phyloP scores from a whole-genome alignment of 352 stramenopile genomes.

The Aphanomyces cochlioides region DNA sequence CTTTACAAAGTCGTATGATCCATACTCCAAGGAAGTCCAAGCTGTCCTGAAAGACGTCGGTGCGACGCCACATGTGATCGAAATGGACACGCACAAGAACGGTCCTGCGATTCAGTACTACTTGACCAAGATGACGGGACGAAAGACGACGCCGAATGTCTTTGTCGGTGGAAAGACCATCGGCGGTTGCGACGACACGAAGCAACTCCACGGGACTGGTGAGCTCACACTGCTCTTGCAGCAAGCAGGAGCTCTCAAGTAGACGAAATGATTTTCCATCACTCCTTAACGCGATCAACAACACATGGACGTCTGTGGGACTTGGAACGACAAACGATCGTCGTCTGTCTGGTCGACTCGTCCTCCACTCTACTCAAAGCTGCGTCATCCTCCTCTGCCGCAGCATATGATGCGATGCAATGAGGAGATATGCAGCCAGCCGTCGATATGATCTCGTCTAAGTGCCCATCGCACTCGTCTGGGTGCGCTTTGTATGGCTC shows the following conservation, averaged over 20 bases:
- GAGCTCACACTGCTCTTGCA: constrained; percentile 89
- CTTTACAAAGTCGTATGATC: constrained; percentile 84
- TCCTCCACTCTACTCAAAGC: too few species aligned
- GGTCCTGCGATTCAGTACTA: constrained; percentile 89
- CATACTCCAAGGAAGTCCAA: constrained; percentile 85
- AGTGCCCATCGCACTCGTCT: too few species aligned
- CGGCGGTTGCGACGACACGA: constrained; percentile 93
- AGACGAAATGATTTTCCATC: too few species aligned
- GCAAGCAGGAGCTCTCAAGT: constrained; percentile 46
- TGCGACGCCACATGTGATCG: constrained; percentile 63
- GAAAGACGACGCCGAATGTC: constrained; percentile 96
- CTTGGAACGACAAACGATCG: too few species aligned
- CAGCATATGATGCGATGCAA: too few species aligned
- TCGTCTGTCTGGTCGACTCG: too few species aligned
- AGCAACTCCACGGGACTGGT: constrained; percentile 77
- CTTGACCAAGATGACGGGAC: constrained; percentile 88
- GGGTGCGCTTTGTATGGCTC: too few species aligned
- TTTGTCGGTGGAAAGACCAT: constrained; percentile 96
- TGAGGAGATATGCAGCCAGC: too few species aligned
- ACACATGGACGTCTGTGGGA: too few species aligned
- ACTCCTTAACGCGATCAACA: too few species aligned
- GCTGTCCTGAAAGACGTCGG: constrained; percentile 55
- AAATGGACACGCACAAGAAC: constrained; percentile 80
- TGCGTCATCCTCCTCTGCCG: too few species aligned
- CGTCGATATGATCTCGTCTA: too few species aligned